Conservation (phyloP, 2,329 filamentous ascomycete species). For the Fusarium continuum region DNA sequence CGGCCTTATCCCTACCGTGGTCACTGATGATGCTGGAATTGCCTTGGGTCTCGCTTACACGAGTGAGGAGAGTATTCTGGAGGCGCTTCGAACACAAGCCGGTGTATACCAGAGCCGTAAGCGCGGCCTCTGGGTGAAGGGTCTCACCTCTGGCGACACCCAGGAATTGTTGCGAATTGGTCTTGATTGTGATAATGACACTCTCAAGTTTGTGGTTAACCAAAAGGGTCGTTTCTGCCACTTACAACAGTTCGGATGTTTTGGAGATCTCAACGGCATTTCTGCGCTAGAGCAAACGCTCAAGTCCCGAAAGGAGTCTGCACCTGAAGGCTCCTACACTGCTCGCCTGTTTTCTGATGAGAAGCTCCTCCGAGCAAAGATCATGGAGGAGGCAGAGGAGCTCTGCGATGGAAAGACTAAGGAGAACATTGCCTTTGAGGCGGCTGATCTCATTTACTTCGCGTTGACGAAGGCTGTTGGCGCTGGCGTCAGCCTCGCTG, state of each 20-base stretch:
- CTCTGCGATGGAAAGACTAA: conserved; percentile 86
- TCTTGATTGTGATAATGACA: conserved; percentile 93
- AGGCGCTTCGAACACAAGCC: conserved; percentile 78
- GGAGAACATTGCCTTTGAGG: conserved; percentile 90
- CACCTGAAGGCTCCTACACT: conserved; percentile 91
- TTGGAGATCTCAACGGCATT: conserved; percentile 84
- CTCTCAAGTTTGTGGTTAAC: conserved; percentile 86
- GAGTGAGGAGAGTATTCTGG: conserved; percentile 86
- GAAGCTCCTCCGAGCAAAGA: conserved; percentile 90
- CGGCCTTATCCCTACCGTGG: conserved; percentile 86
- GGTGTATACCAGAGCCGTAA: conserved; percentile 98
- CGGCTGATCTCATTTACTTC: conserved; percentile 96
- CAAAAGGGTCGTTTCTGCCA: conserved; percentile 97
- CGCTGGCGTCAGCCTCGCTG: conserved; percentile 83
- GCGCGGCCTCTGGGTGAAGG: conserved; percentile 95
- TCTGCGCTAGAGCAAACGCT: conserved; percentile 89
- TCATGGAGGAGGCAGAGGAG: conserved; percentile 98
- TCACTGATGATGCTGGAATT: conserved; percentile 86
- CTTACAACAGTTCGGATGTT: conserved; percentile 90
- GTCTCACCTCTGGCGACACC: conserved; percentile 90
- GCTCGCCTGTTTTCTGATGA: conserved; percentile 91
- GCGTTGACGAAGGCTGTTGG: conserved; percentile 88
- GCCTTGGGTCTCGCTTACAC: conserved; percentile 94
- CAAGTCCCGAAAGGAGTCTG: conserved; percentile 79
- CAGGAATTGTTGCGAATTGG: conserved; percentile 88